Evolutionary conservation across 768 basidiomycete species (phyloP), one percentile per base, ranked within the genome.

Genomic region (Asterophora parasitica): DNA sequence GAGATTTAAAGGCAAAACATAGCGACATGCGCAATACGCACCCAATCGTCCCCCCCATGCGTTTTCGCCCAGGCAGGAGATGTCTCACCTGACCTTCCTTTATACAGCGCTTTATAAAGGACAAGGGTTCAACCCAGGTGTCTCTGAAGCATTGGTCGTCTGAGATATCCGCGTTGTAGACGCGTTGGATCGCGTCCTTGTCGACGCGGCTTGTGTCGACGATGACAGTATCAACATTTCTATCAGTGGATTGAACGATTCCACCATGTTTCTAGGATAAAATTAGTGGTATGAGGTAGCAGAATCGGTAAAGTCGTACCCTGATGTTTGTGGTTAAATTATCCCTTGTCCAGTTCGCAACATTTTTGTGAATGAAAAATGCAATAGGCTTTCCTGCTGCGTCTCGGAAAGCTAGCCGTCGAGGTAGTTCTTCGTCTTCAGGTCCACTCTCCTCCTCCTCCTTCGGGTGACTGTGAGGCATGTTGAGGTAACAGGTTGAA

Each of bases 311-410:
- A 36, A 12, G 16, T 20, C 6, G 11, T 35, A 19, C n/a, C 32
- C 59, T 15, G n/a, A 74, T 72, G n/a, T 65, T 58, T 12, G 27
- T 4, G 0, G 46, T 60, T 10, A 72, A 53, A 1, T 55, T 58
- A 0, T 35, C 10, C 20, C 55, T 58, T 13, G 51, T 48, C 16
- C 53, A 52, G 5, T 45, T 46, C 12, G 53, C 58, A 36, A 74
- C 63, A 32, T 61, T 66, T 7, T 50, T 32, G 55, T 75, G 66
- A 1, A 75, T 50, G 39, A 57, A 63, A 48, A 75, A 71, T 12
- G 50, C 56, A 15, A 66, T 52, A 1, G 65, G 60, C 12, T 52
- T 27, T 1, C 64, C 66, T 8, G 61, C 26, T 16, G 60, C 48
- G 39, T 61, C 48, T 15, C 44, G 39, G 37, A 71, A 65, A 7